Conservation (phyloP, 352 stramenopile species). For the Ochromonadaceae sp. region DNA sequence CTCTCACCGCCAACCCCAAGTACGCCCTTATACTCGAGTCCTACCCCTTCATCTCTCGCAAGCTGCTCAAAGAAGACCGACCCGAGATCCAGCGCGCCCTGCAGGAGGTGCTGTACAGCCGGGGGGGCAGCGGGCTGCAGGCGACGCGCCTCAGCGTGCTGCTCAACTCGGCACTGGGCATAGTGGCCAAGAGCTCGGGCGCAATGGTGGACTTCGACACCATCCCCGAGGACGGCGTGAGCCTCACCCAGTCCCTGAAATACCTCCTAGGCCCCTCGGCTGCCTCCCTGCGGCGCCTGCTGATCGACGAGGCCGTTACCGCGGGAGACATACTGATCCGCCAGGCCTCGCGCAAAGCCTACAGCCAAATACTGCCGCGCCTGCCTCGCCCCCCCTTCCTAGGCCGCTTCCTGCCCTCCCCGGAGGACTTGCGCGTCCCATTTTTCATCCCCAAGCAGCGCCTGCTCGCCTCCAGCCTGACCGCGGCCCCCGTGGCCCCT, state of each 20-base stretch:
- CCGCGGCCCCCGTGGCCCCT: slow-evolving; percentile 33
- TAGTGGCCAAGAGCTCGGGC: slow-evolving; percentile 31
- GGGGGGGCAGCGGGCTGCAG: slow-evolving; percentile 35
- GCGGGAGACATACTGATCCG: slow-evolving; percentile 43
- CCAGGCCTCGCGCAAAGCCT: slow-evolving; percentile 41
- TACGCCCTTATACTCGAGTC: slow-evolving; percentile 56
- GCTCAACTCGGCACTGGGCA: slow-evolving; percentile 44
- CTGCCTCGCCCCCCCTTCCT: neutral
- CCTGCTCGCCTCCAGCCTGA: too few relatives aligned
- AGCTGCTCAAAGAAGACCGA: slow-evolving; percentile 40
- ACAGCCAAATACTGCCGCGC: slow-evolving; percentile 31
- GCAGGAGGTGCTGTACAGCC: slow-evolving; percentile 47
- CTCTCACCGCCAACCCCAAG: slow-evolving; percentile 44
- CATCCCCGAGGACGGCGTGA: slow-evolving; percentile 41
- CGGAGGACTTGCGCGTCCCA: slow-evolving; percentile 11
- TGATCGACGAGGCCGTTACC: slow-evolving; percentile 43
- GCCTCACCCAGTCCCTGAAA: slow-evolving; percentile 36
- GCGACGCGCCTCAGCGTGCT: slow-evolving; percentile 41
- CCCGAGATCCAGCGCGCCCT: slow-evolving; percentile 46
- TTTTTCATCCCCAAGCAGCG: too few relatives aligned
- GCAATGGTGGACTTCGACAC: slow-evolving; percentile 53
- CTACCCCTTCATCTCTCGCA: slow-evolving; percentile 54
- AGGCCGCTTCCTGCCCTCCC: neutral
- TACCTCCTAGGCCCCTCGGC: slow-evolving; percentile 42
- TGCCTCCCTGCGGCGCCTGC: slow-evolving; percentile 37